A percentile compares a stretch with the other conserved stretches of the same genome.
Evolutionary conservation across 352 stramenopile species (phyloP).

Genomic region (Phytopythium delawarense): DNA sequence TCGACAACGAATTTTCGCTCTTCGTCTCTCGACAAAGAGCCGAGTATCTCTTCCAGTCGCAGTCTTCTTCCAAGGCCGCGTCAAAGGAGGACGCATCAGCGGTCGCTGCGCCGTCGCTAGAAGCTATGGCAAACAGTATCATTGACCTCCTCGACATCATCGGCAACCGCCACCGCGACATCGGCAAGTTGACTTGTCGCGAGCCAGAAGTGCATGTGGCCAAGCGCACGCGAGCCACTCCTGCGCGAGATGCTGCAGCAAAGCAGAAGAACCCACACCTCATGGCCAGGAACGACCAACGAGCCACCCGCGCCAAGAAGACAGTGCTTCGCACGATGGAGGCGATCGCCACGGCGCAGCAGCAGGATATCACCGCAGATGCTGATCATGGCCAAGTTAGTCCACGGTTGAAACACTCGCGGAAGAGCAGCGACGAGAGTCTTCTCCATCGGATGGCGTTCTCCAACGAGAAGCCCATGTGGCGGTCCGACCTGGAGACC

Average conservation of each 20-base stretch:
- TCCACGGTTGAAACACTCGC: conserved; percentile 17
- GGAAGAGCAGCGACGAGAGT: conserved; percentile 53
- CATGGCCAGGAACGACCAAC: conserved; percentile 44
- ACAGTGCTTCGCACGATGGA: conserved; percentile 36
- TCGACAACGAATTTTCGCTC: conserved; percentile 63
- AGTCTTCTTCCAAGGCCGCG: not conserved
- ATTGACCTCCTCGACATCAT: conserved; percentile 56
- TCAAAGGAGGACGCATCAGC: not conserved
- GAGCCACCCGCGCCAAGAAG: conserved; percentile 41
- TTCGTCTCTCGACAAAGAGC: conserved; percentile 43
- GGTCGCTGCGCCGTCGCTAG: conserved; percentile 6
- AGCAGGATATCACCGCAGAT: not conserved
- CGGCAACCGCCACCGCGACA: conserved; percentile 60
- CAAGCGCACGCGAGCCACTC: conserved; percentile 38
- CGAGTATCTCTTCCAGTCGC: conserved; percentile 30
- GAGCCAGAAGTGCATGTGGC: conserved; percentile 35
- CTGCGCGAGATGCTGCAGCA: conserved; percentile 12
- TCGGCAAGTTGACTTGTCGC: conserved; percentile 51
- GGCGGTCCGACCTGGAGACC: conserved; percentile 42
- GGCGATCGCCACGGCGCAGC: conserved; percentile 32
- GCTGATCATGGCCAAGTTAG: conserved; percentile 7
- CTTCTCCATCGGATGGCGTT: conserved; percentile 53
- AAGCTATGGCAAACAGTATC: conserved; percentile 43
- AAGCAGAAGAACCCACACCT: conserved; percentile 43
- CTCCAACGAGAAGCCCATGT: conserved; percentile 41